Conservation (phyloP, 2,329 filamentous ascomycete species). For the Claviceps sp. region DNA sequence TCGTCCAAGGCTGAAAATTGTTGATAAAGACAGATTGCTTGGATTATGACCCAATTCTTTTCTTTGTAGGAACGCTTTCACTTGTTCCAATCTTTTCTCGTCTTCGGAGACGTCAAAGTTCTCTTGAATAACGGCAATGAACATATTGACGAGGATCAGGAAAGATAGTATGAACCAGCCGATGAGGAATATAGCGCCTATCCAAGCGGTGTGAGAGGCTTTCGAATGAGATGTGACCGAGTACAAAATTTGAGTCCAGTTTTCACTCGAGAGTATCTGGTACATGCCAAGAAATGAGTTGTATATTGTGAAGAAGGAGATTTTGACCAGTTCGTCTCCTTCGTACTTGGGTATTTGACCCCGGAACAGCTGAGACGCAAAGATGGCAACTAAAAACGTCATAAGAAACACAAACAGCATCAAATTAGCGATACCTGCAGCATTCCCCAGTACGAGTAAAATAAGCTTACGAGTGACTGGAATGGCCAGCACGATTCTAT, state of each 20-base stretch:
- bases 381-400: constrained; percentile 85
- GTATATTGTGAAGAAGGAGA: constrained; percentile 82
- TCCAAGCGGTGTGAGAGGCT: constrained; percentile 65
- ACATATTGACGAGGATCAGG: constrained; percentile 98
- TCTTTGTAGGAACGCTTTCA: constrained; percentile 84
- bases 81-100: constrained; percentile 91
- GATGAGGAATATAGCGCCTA: constrained; percentile 80
- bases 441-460: constrained; percentile 76
- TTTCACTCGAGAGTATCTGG: constrained; percentile 86
- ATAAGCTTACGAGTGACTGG: constrained; percentile 81
- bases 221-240: constrained; percentile 59
- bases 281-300: constrained; percentile 98
- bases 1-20: constrained; percentile 52
- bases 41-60: constrained; percentile 66
- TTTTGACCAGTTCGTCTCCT: constrained; percentile 47
- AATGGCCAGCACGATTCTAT: constrained; percentile 81
- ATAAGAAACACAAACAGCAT: constrained; percentile 95
- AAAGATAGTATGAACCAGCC: constrained; percentile 93
- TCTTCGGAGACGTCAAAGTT: constrained; percentile 98
- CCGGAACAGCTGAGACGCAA: constrained; percentile 84
- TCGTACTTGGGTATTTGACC: constrained; percentile 60
- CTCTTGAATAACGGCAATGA: constrained; percentile 99
- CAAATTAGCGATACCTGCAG: constrained; percentile 81
- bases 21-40: constrained; percentile 63
- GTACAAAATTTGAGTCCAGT: constrained; percentile 87